Conservation (phyloP, 2,329 filamentous ascomycete species). For the Dichotomopilus funicola region DNA sequence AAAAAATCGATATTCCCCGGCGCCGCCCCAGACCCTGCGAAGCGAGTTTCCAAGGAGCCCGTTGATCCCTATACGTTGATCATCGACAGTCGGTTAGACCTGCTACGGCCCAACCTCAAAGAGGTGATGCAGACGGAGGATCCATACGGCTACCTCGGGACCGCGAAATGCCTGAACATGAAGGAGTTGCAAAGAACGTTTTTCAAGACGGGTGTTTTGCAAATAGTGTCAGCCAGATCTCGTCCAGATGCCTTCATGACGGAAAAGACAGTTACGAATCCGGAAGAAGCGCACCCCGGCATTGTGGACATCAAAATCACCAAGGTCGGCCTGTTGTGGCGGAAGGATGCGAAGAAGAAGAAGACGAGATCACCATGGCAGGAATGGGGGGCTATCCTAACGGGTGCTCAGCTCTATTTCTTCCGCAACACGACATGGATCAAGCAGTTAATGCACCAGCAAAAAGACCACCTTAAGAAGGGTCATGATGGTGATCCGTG, state of each 20-base stretch:
- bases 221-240: slow-evolving; percentile 91
- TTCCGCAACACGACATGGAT: slow-evolving; percentile 92
- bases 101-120: slow-evolving; percentile 74
- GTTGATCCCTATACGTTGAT: slow-evolving; percentile 95
- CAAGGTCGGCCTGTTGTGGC: slow-evolving; percentile 90
- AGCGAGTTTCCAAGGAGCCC: slow-evolving; percentile 67
- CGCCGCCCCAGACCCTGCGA: slow-evolving; percentile 55
- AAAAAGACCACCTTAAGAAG: slow-evolving; percentile 73
- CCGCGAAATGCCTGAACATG: slow-evolving; percentile 67
- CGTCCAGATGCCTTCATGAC: slow-evolving; percentile 93
- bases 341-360: slow-evolving; percentile 89
- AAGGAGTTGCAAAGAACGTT: slow-evolving; percentile 81
- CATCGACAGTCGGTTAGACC: slow-evolving; percentile 79
- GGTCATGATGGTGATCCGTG: slow-evolving; percentile 70
- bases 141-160: slow-evolving; percentile 80
- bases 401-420: slow-evolving; percentile 94
- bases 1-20: slow-evolving; percentile 64
- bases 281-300: slow-evolving; percentile 78
- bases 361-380: slow-evolving; percentile 95
- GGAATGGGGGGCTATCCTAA: slow-evolving; percentile 95
- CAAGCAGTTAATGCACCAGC: slow-evolving; percentile 82
- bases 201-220: slow-evolving; percentile 82
- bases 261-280: slow-evolving; percentile 76
- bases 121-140: slow-evolving; percentile 93
- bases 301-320: slow-evolving; percentile 97